Evolutionary conservation across 371 early-diverging fungal genomes (phyloP).

Genomic region (Entomophthora muscae): DNA sequence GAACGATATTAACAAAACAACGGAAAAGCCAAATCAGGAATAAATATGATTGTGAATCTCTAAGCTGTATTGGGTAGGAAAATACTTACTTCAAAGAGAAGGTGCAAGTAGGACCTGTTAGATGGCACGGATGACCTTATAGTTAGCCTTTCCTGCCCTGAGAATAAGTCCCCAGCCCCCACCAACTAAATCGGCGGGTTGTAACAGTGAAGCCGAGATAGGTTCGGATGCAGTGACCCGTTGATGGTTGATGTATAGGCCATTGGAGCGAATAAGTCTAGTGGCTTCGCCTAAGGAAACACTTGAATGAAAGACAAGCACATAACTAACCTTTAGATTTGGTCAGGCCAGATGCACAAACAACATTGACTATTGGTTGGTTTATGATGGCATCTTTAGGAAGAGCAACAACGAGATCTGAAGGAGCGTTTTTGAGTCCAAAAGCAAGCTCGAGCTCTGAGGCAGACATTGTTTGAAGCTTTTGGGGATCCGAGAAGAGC

Average conservation of each 20-base stretch:
- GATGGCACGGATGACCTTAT: conserved; percentile 11
- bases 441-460: conserved; percentile 50
- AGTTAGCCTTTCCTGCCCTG: conserved; percentile 39
- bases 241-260: conserved; percentile 52
- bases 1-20: too few species aligned
- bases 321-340: conserved; percentile 2
- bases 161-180: conserved; percentile 31
- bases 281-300: conserved; percentile 38
- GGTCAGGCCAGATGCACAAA: not conserved
- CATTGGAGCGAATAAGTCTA: conserved; percentile 50
- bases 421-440: conserved; percentile 34
- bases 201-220: not conserved
- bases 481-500: conserved; percentile 37
- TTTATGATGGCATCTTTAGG: not conserved
- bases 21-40: too few species aligned
- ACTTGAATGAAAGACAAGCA: not conserved
- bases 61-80: too few species aligned
- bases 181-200: not conserved
- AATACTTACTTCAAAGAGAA: too few species aligned
- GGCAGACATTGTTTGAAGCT: conserved; percentile 25
- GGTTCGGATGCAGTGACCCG: conserved; percentile 21
- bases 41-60: too few species aligned
- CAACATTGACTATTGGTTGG: not conserved
- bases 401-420: conserved; percentile 13
- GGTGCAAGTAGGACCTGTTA: too few species aligned